Evolutionary conservation across 1,139 yeast species (phyloP).

Genomic region (Blastobotrys indianensis): DNA sequence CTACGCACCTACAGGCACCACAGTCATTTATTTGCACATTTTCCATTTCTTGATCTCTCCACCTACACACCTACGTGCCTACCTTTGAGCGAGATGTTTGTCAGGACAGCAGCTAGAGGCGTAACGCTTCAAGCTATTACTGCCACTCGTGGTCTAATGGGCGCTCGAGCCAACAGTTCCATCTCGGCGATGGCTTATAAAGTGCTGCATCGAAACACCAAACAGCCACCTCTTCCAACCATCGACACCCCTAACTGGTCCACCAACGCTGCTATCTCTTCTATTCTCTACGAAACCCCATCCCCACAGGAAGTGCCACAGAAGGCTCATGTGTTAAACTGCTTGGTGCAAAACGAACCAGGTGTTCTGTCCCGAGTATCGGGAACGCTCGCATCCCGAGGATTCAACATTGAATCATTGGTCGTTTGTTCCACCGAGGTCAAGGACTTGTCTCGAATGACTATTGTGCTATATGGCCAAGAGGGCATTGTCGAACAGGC

Average conservation of each 20-base stretch:
- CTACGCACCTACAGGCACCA: no score
- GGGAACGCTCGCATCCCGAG: constrained; percentile 95
- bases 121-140: constrained; percentile 4
- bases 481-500: constrained; percentile 98
- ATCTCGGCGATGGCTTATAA: constrained; percentile 96
- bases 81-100: background rate
- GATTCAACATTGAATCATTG: constrained; percentile 93
- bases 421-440: constrained; percentile 97
- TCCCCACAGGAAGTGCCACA: constrained; percentile 45
- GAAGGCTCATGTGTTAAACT: constrained; percentile 80
- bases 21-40: constrained; percentile 10
- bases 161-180: constrained; percentile 37
- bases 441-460: constrained; percentile 92
- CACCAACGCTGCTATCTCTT: constrained; percentile 91
- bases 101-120: constrained; percentile 1
- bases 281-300: constrained; percentile 92
- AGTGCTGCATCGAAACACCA: constrained; percentile 72
- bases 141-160: background rate
- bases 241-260: constrained; percentile 93
- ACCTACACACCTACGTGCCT: background rate
- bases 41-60: background rate
- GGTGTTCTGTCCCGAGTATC: constrained; percentile 93
- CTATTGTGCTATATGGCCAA: constrained; percentile 88
- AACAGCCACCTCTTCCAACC: constrained; percentile 91
- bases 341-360: constrained; percentile 97